Conservation (phyloP, 2,329 filamentous ascomycete species). For the Diplocarpon rosae region DNA sequence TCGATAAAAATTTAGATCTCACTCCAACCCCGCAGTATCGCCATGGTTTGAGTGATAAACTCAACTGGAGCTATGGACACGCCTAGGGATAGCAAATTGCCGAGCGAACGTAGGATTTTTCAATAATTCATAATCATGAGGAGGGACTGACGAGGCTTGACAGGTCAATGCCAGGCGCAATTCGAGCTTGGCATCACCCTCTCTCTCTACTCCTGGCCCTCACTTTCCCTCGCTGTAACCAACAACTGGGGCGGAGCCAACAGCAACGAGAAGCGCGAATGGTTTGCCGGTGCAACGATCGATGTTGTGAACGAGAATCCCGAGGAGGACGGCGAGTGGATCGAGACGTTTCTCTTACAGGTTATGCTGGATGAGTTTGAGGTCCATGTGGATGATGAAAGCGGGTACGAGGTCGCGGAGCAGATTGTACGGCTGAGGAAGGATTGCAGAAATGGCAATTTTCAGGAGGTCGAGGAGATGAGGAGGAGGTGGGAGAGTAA, state of each 20-base stretch:
- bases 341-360: conserved; percentile 77
- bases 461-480: conserved; percentile 52
- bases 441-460: conserved; percentile 54
- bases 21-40: conserved; percentile 5
- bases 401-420: conserved; percentile 60
- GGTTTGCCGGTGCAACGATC: conserved; percentile 81
- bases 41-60: conserved; percentile 17
- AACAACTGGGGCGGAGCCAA: conserved; percentile 82
- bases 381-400: conserved; percentile 83
- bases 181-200: conserved; percentile 86
- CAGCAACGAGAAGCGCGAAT: conserved; percentile 81
- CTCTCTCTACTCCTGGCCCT: conserved; percentile 76
- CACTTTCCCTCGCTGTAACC: conserved; percentile 75
- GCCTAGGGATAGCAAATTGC: conserved; percentile 5
- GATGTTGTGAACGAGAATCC: conserved; percentile 57
- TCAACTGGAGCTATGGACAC: conserved; percentile 13
- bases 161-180: conserved; percentile 46
- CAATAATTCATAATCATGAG: conserved; percentile 2
- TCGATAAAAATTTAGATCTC: conserved; percentile 12
- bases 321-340: conserved; percentile 61
- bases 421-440: conserved; percentile 58
- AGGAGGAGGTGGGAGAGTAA: conserved; percentile 50
- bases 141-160: conserved; percentile 9
- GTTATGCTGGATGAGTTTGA: conserved; percentile 96
- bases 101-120: not conserved